Evolutionary conservation across 208 protist genomes (phyloP), one percentile per base, ranked within the genome.

Genomic region (Trypanosomatidae sp.): DNA sequence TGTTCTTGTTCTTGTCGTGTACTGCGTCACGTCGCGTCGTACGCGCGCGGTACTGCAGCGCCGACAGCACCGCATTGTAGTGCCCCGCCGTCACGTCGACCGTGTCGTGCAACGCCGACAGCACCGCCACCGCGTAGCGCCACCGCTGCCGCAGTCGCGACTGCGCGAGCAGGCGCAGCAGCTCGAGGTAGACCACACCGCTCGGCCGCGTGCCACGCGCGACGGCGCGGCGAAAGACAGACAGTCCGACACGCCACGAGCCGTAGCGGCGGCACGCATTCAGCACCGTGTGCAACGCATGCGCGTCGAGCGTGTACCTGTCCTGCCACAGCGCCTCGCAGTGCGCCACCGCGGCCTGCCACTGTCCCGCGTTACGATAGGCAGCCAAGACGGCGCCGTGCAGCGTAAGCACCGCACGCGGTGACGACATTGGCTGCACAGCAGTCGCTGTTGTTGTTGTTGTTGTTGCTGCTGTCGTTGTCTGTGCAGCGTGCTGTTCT

Each of bases 21-120:
- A n/a, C n/a, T n/a, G n/a, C n/a, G n/a, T n/a, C n/a, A n/a, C n/a
- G n/a, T n/a, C n/a, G n/a, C n/a, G n/a, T n/a, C n/a, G n/a, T n/a
- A n/a, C n/a, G n/a, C n/a, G n/a, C n/a, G 0, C 48, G 44, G 18
- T 71, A 71, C 2, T 66, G 60, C 58, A 93, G 60, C 30, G 76
- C 83, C 16, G 66, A 40, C 8, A 93, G 49, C 7, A 72, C 71
- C 8, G 84, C 70, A 56, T 93, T 93, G 58, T 79, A 93, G 51
- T 83, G 73, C 11, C 84, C 84, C 13, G 79, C 84, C 1, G 79
- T 93, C 23, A 80, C 37, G 25, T 89, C 79, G 6, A 76, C 47
- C 20, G 61, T 71, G 5, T 64, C 72, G 21, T 72, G 44, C 27
- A 88, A 54, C 4, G 71, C 75, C 4, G 58, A 30, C 23, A 87